phyloP scores from a whole-genome alignment of 441 rosid genomes.

The Macaranga tanarius region DNA sequence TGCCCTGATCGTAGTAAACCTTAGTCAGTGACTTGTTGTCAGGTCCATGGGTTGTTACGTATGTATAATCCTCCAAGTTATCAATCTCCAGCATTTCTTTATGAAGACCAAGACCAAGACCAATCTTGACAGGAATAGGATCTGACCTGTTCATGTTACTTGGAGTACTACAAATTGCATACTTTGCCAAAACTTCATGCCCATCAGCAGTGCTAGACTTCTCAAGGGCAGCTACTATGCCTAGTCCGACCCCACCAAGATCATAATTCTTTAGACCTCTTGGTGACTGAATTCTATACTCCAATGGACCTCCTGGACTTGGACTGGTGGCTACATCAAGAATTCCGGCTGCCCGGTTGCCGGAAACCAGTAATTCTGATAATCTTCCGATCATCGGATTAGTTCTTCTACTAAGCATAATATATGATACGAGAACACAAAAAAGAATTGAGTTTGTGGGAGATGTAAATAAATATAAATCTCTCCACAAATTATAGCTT shows the following conservation, averaged over 20 bases:
- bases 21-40: constrained; percentile 38
- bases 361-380: constrained; percentile 41
- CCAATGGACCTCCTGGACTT: constrained; percentile 50
- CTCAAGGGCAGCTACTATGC: constrained; percentile 56
- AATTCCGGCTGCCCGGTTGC: constrained; percentile 29
- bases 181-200: constrained; percentile 29
- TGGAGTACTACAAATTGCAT: constrained; percentile 20
- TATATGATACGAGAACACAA: background rate
- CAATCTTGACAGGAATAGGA: constrained; percentile 29
- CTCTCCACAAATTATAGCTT: background rate
- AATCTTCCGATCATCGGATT: constrained; percentile 44
- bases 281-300: constrained; percentile 41
- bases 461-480: background rate
- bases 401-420: constrained; percentile 28
- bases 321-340: constrained; percentile 34
- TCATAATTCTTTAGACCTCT: constrained; percentile 41
- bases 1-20: constrained; percentile 39
- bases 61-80: constrained; percentile 47
- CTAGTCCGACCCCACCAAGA: constrained; percentile 54
- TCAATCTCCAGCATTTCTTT: constrained; percentile 40
- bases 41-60: constrained; percentile 49
- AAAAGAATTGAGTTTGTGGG: background rate
- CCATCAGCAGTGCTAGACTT: constrained; percentile 24
- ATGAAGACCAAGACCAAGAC: constrained; percentile 7
- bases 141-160: constrained; percentile 29